Percentiles rank a stretch among this genome's conserved stretches.
Conservation (phyloP, 306 rosid species). For the Sphenostylis stenocarpa region DNA sequence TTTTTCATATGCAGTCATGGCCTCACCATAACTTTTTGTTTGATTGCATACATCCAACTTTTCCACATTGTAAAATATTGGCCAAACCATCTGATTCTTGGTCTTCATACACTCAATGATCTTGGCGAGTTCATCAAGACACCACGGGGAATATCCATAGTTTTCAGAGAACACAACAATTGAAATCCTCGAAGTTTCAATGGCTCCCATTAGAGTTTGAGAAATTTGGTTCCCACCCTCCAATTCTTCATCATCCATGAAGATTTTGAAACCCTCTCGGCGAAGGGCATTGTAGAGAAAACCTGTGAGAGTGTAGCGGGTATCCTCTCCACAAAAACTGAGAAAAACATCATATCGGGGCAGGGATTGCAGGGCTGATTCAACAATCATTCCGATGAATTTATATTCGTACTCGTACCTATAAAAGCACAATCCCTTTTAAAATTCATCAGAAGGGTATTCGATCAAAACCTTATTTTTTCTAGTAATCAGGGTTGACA, state of each 20-base stretch:
- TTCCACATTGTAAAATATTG: slow-evolving; percentile 10
- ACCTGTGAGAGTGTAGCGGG: not conserved
- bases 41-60: not conserved
- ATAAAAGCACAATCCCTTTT: no score
- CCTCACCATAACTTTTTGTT: not conserved
- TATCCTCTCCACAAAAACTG: not conserved
- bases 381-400: no score
- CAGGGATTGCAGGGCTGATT: no score
- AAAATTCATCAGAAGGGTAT: no score
- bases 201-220: not conserved
- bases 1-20: not conserved
- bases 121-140: slow-evolving; percentile 14
- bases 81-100: slow-evolving; percentile 6
- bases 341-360: not conserved
- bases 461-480: no score
- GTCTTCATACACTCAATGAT: not conserved
- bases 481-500: no score
- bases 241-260: not conserved
- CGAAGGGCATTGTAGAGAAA: not conserved
- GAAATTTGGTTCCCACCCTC: not conserved
- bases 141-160: not conserved
- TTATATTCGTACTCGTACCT: no score
- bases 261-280: not conserved
- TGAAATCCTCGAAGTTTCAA: slow-evolving; percentile 11
- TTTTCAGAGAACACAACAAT: slow-evolving; percentile 4